Percentiles rank a stretch among this genome's conserved stretches.
Evolutionary conservation across 2,329 filamentous ascomycete species (phyloP).

Genomic region (Monilinia aucupariae): DNA sequence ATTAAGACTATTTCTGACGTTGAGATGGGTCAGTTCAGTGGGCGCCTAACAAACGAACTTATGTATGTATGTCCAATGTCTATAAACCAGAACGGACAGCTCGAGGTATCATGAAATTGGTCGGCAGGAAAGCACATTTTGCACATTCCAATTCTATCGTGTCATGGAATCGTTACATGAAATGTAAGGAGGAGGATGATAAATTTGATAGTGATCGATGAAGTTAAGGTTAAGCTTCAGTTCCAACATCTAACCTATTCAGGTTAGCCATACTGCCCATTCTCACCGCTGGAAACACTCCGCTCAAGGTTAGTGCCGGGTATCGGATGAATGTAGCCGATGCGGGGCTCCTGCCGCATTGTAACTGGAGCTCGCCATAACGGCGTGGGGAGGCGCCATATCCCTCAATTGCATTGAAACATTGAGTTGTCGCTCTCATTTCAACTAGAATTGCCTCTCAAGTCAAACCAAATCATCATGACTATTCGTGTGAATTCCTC

Average conservation of each 20-base stretch:
- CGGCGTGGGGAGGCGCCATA: neutral
- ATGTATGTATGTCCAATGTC: no score
- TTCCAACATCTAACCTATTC: no score
- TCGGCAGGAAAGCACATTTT: no score
- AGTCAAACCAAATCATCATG: slow-evolving; percentile 32
- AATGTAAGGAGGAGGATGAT: no score
- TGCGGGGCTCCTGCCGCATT: neutral
- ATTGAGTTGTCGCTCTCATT: neutral
- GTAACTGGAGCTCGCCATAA: neutral
- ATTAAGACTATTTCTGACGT: neutral
- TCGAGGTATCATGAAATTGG: no score
- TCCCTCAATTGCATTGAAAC: neutral
- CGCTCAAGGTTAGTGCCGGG: neutral
- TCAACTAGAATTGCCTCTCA: neutral
- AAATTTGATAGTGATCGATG: no score
- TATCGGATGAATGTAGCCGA: neutral
- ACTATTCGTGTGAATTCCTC: slow-evolving; percentile 62
- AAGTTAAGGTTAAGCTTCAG: no score
- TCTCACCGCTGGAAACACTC: neutral
- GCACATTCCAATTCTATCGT: no score
- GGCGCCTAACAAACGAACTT: no score
- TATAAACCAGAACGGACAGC: no score
- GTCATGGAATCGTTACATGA: neutral
- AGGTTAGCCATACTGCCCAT: neutral
- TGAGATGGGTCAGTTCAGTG: neutral